Base-by-base conservation (phyloP, 306 rosid species). In the Prunus salicina region DNA sequence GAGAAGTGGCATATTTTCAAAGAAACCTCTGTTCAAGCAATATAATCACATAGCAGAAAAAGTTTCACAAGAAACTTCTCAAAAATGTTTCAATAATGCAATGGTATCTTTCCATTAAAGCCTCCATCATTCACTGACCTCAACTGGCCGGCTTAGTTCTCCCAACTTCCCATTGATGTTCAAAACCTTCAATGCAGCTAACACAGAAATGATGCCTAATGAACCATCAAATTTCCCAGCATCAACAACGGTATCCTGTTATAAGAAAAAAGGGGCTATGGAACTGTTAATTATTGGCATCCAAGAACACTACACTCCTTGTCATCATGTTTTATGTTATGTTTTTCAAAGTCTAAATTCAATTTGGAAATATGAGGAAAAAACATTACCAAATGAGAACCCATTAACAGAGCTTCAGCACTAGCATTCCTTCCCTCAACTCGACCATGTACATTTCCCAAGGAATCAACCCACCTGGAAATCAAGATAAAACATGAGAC, bases 171-270 rank as follows among this genome's bases (percentile, higher is more conserved):
- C 87, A 72, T 73, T 79, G 85, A 76, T 63, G 63, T 82, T 81
- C 86, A 95, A 51, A 77, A 83, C 93, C 87, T 95, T 95, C 43
- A 95, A 73, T 30, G 98, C 97, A 80, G 97, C 84, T 84, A 95
- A n/a, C 57, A 90, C 97, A 62, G 92, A 83, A 25, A 95, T 81
- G 64, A 95, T 95, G 77, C 98, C 98, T 50, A 95, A 78, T 27
- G 97, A 43, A 22, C 97, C 98, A 82, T 94, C 98, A 84, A 87
- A 92, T 64, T 82, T 95, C 74, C 98, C 98, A 28, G 95, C 98
- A 89, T 95, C 97, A 79, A 90, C 87, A 68, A 95, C 97, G 12
- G 97, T 95, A 71, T 95, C 98, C 98, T 95, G 41, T 34, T 20
- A 22, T 47, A 12, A 55, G 73, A 78, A 68, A 58, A 58, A 14